Base-by-base conservation (phyloP, 2,329 filamentous ascomycete genomes). In the Dactylonectria estremocensis region DNA sequence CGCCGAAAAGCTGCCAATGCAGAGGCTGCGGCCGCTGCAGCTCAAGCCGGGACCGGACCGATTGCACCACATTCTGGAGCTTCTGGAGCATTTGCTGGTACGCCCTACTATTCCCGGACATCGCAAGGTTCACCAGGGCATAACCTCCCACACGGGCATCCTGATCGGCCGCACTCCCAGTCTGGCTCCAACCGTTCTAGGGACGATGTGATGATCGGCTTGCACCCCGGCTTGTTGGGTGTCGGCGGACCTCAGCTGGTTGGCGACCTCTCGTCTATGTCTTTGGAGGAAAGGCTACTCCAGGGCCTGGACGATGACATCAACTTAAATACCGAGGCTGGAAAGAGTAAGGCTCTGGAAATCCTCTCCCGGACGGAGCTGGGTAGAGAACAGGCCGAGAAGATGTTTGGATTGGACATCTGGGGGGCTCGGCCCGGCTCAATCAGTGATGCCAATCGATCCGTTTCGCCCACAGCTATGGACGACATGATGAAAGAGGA, bases 1-100 rank as follows among this genome's bases (percentile, higher is more conserved):
- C 93, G 93, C 69, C 90, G 93, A 28, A 95, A 95, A 79, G 90
- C 91, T 4, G 83, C 90, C 55, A 88, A 88, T 58, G 87, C 87
- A 2, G 87, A 89, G 63, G 85, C 85, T 0, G 86, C 85, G 0
- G 83, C 85, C 0, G 81, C 81, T 0, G 83, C 77, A 11, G 69
- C 74, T n/a, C 72, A 76, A 9, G 54, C 65, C 31, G 40, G 69
- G 9, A 35, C 69, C 5, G 71, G 71, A 5, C 48, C 73, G 7
- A 46, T 76, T 43, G 28, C 71, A 53, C 73, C 75, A 40, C 71
- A 73, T 37, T 69, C 68, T 7, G 60, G 63, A 49, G 73, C 60
- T 37, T 72, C 59, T 58, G 54, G 67, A 13, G 61, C 74, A 13
- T 80, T 76, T 64, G 76, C 74, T 14, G 71, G 73, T 10, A 66